Base-by-base conservation (phyloP, 352 stramenopile genomes). In the Pythium brachiatum region DNA sequence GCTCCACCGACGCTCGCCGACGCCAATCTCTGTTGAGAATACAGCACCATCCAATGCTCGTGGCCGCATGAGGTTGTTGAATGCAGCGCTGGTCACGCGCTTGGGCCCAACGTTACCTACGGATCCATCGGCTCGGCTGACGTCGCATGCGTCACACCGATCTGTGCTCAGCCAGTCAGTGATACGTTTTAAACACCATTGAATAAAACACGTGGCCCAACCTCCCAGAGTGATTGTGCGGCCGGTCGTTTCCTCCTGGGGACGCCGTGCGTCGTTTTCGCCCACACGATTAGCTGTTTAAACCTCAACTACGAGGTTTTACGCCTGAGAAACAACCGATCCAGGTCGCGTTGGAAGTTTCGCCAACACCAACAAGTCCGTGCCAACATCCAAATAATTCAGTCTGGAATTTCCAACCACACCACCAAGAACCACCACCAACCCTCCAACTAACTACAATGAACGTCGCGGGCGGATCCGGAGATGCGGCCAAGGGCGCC, bases 401-500 rank as follows among this genome's bases (percentile, higher is more conserved):
- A 72, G 64, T 72, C 66, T 27, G 48, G 64, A 72, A 72, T 67
- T 72, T 72, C 64, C 64, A 64, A 67, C 59, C 57, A 56, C 29
- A 64, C 53, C 50, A 51, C 27, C 50, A 52, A 38, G 23, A 50
- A 47, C n/a, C 57, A 38, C 32, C 43, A 53, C 44, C 52, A 58
- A n/a, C 55, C 50, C 43, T 23, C 20, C 38, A 44, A 62, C 21
- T n/a, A 62, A 62, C 34, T 23, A 86, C 69, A 62, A 74, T 81
- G 62, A 68, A 74, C 50, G 76, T 82, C 66, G 74, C 73, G 68
- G 68, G 64, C 68, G 70, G 66, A 70, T 65, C 73, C 47, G 86
- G 88, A 81, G 87, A 95, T 68, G 83, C 82, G 57, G 72, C 78
- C 36, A 97, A 95, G 75, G 91, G 90, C 53, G 90, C 90, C 64